Evolutionary conservation across 2,329 filamentous ascomycete species (phyloP).

Genomic region (Fusarium mundagurra): DNA sequence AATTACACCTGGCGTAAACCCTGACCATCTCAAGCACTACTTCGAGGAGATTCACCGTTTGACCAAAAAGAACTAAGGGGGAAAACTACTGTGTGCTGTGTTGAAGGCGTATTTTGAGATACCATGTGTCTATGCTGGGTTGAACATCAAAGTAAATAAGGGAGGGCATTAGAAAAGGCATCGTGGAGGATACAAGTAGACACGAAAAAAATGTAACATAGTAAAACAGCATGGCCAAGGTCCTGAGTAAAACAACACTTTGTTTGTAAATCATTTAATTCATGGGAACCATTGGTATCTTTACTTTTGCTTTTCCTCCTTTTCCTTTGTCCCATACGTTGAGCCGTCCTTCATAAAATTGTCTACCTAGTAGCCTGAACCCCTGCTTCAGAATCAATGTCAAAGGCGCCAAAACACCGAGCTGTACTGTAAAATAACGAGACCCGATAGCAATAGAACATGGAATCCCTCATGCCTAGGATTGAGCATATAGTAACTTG

Average conservation of each 20-base stretch:
- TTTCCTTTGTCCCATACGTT: not conserved
- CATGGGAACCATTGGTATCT: conserved; percentile 35
- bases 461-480: not conserved
- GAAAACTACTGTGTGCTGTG: not conserved
- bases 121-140: not conserved
- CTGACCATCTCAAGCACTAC: conserved; percentile 92
- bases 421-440: conserved; percentile 26
- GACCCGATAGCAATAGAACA: conserved; percentile 6
- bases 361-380: conserved; percentile 11
- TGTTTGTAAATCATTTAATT: conserved; percentile 23
- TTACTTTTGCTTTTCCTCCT: conserved; percentile 28
- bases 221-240: conserved; percentile 26
- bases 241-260: not conserved
- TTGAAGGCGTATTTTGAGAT: not conserved
- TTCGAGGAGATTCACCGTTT: conserved; percentile 89
- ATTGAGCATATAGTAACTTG: not conserved
- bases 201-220: conserved; percentile 36
- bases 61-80: conserved; percentile 55
- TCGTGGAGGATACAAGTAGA: not conserved
- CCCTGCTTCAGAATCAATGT: not conserved
- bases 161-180: conserved; percentile 3
- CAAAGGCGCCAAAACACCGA: conserved; percentile 40
- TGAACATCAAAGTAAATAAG: not conserved
- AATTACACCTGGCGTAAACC: conserved; percentile 93
- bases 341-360: conserved; percentile 5